phyloP scores from a whole-genome alignment of 78 protist genomes.

The Dictyostelium brefeldianum region DNA sequence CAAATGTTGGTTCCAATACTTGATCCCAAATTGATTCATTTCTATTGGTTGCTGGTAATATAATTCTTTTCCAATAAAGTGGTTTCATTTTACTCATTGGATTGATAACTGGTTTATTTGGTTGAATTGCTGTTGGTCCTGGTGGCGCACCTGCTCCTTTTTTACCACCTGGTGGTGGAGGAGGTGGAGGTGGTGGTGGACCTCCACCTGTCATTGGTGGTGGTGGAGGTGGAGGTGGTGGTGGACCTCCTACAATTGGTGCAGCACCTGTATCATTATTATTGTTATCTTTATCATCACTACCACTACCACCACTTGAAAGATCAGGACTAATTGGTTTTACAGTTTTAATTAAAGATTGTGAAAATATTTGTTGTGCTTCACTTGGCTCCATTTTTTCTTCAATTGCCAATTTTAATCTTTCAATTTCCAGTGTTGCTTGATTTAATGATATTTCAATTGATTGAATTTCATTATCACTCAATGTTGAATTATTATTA shows the following conservation, averaged over 20 bases:
- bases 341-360: not conserved
- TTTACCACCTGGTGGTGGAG: constrained; percentile 56
- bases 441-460: not conserved
- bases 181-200: constrained; percentile 75
- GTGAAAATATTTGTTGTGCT: not conserved
- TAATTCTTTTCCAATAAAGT: constrained; percentile 66
- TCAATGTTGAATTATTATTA: not conserved
- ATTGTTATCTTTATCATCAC: not conserved
- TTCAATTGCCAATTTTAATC: constrained; percentile 45
- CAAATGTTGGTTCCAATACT: constrained; percentile 75
- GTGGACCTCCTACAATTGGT: not conserved
- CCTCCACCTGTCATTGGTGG: constrained; percentile 55
- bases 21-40: constrained; percentile 76
- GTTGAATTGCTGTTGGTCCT: constrained; percentile 71
- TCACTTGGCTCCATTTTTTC: constrained; percentile 47
- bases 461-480: not conserved
- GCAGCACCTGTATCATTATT: not conserved
- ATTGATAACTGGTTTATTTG: constrained; percentile 75
- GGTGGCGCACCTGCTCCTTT: constrained; percentile 54
- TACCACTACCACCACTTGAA: not conserved
- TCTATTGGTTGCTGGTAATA: constrained; percentile 61
- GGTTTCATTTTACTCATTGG: constrained; percentile 80
- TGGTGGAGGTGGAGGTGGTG: constrained; percentile 55
- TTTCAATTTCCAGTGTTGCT: constrained; percentile 52
- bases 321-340: constrained; percentile 24